Base-by-base conservation (phyloP, 306 rosid genomes). In the Begonia fuchsioides region DNA sequence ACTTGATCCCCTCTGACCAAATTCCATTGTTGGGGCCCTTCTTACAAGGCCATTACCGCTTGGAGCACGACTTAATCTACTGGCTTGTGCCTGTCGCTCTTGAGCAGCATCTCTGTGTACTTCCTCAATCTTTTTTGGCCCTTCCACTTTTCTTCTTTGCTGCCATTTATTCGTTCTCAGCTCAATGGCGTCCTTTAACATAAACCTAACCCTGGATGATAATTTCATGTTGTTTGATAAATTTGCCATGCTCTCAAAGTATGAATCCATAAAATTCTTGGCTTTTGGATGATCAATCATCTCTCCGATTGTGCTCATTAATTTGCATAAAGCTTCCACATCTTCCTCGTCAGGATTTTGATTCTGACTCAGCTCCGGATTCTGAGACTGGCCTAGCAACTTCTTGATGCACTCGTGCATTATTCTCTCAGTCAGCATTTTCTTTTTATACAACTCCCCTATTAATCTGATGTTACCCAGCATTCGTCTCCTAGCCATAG, bases 221-320 rank as follows among this genome's bases (percentile, higher is more conserved):
- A 92, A 59, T 53, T 69, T 80, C 94, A 73, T 73, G 64, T 86
- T 86, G 67, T 61, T 80, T 11, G 99, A 86, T 49, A 86, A 68
- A 18, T 35, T 17, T 56, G 48, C 70, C 93, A 86, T 66, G 67
- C 73, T 68, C n/a, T 65, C 93, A 63, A 92, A 92, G 72, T 92
- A 92, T 15, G 55, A 72, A 80, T 92, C 99, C 67, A 92, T 92
- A 63, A 69, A 70, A 40, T 61, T 94, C 79, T 79, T 92, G 60
- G 96, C 99, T 60, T 60, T 86, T 41, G 77, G 67, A 78, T 86
- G 94, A 68, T 92, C 99, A 49, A 92, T 92, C 66, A 78, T 86
- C 78, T 82, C 96, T 57, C 99, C 99, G 32, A 92, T 86, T 67
- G 99, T 85, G 61, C 99, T 82, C 96, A 92, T 92, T 53, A 92